Evolutionary conservation across 345 rosid genomes (phyloP), one percentile per base, ranked within the genome.

Genomic region (Sonneratia caseolaris): DNA sequence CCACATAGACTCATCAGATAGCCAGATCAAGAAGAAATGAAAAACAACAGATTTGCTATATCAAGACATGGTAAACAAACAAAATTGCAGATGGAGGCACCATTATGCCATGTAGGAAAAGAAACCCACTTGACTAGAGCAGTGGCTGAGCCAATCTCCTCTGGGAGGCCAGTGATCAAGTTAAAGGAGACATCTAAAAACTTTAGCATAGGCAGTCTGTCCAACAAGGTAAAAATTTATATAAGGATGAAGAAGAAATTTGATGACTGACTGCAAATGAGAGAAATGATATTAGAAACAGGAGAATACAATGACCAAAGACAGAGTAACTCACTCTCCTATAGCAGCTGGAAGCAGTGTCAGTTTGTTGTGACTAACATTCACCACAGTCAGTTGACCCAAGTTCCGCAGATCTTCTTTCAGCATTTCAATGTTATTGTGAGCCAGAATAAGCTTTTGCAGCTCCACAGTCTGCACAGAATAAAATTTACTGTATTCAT

Each of bases 381-480:
- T 94, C 68, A 94, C 73, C 68, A 91, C 95, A 42, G 82, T 79
- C 66, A 91, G 84, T 65, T 78, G 79, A 18, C 90, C 70, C 73
- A 94, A 86, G 79, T 84, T 87, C 74, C 87, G 82, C 42, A 94
- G 74, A 51, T 91, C 98, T 66, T 94, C 98, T 72, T 75, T 91
- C 51, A 94, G 77, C n/a, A 70, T 72, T 72, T 94, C 95, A 55
- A 94, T 90, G 15, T 76, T 74, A 69, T 94, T 94, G 78, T 94
- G 98, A 69, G 98, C 98, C 82, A 94, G 84, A 68, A 94, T 94
- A 62, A 94, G 79, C 88, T 91, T 94, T 68, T 86, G 96, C 37
- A 94, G 81, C 79, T 94, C 98, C 81, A 91, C 98, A 68, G 83
- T 84, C 98, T 94, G 24, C 73, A 79, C 64, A 59, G 21, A 77